Evolutionary conservation across 2,329 filamentous ascomycete species (phyloP), one percentile per base, ranked within the genome.

Genomic region (Stylonectria norvegica): DNA sequence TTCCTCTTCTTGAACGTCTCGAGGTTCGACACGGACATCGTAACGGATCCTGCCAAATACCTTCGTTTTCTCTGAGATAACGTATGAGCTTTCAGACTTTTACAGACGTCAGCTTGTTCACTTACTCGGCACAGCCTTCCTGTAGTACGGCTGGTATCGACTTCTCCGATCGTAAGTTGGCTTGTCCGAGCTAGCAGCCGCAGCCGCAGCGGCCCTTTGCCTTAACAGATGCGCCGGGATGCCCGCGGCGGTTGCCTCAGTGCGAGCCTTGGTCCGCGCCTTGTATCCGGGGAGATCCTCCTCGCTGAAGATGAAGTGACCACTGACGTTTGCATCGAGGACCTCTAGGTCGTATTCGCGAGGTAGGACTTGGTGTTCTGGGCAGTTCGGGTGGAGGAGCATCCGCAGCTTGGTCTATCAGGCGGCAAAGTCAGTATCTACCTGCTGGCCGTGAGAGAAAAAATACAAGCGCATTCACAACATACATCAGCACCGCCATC

Each of bases 241-340:
- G 37, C 80, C 76, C 14, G 71, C 74, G 31, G 73, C 76, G 4
- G 76, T 67, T 7, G 76, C 74, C 38, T 79, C 74, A n/a, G 73
- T 70, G 36, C 75, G 71, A 34, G 67, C 66, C 54, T 73, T 76
- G 57, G 76, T 77, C 61, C 62, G 61, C 12, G 60, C 63, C 52
- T 67, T 67, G 56, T 63, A 68, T 12, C 63, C 57, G 1, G 89
- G 86, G 16, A 95, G 76, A 58, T 97, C 89, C 62, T 95, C 89
- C 66, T 98, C 93, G 28, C 86, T 89, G 60, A 98, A 98, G 41
- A 97, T 73, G 61, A 86, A 95, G 15, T 89, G 93, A 65, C 95
- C 96, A 57, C 79, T 80, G 22, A 91, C 80, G n/a, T 78, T 62
- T 39, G 64, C 58, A 35, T 74, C 71, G 40, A 67, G 82, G 33